Base-by-base conservation (phyloP, 2,329 filamentous ascomycete genomes). In the Rhinocladiella mackenziei region DNA sequence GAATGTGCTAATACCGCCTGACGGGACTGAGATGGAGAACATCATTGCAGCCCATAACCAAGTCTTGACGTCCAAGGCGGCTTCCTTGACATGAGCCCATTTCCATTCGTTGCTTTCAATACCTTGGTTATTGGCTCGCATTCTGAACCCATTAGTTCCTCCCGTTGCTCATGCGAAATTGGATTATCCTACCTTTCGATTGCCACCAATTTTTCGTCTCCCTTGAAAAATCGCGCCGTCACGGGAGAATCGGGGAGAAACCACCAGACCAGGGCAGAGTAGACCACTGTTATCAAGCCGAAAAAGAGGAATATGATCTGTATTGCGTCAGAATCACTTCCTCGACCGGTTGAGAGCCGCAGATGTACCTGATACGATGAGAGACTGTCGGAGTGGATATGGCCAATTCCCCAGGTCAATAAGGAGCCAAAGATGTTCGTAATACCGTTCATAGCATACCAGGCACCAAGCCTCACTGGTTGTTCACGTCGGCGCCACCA, bases 171-270 rank as follows among this genome's bases (percentile, higher is more conserved):
- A 31, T 7, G 9, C 9, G n/a, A 15, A 17, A 3, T 7, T 6
- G 9, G 14, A 11, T 22, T 18, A 15, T 15, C 35, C 32, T 35
- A 49, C 45, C 64, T 67, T 56, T 82, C 78, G 8, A 81, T 70
- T 0, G 78, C 77, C 7, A 81, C 62, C 0, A 78, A 56, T 43
- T 76, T 80, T 33, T 83, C 78, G 3, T 74, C 69, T 0, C 63
- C 68, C 11, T 55, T 43, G 2, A 83, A 66, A 36, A 80, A 82
- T 14, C 72, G 76, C 1, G 78, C 72, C 15, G 76, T 70, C 56
- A 80, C 73, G 0, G 81, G 80, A 0, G 77, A 80, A 53, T 84
- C 81, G 0, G 81, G 81, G 70, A 84, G 39, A 75, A 73, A 13
- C 73, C 42, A 61, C 59, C 77, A 69, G 4, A 83, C 72, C 9